Evolutionary conservation across 169 alveolate species (phyloP).

Genomic region (Cryptosporidium bovis): DNA sequence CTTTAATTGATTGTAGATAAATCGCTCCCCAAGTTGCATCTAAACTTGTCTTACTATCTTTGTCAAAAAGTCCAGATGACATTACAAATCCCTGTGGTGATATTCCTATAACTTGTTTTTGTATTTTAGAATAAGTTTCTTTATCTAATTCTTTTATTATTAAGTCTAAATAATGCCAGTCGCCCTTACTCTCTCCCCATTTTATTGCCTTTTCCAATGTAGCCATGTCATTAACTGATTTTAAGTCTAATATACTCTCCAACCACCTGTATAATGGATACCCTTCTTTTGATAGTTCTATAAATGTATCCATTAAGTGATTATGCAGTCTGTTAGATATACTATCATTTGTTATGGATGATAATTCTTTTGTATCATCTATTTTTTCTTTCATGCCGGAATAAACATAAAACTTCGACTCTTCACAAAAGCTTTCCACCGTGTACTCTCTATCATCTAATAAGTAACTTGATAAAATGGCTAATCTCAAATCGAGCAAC

Average conservation of each 20-base stretch:
- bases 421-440: constrained; percentile 54
- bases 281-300: constrained; percentile 51
- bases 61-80: constrained; percentile 61
- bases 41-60: constrained; percentile 35
- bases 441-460: constrained; percentile 49
- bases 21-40: constrained; percentile 75
- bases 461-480: constrained; percentile 22
- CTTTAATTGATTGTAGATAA: constrained; percentile 60
- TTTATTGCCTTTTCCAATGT: constrained; percentile 48
- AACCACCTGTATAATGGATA: constrained; percentile 62
- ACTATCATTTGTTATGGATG: neutral
- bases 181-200: constrained; percentile 58
- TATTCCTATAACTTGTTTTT: constrained; percentile 51
- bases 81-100: constrained; percentile 60
- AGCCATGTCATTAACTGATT: constrained; percentile 6
- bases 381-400: constrained; percentile 15
- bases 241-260: constrained; percentile 14
- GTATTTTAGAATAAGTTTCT: constrained; percentile 39
- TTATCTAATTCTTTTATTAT: constrained; percentile 20
- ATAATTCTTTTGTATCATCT: neutral
- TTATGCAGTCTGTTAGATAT: neutral
- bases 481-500: constrained; percentile 31
- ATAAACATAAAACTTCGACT: constrained; percentile 49
- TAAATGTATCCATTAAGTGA: constrained; percentile 24
- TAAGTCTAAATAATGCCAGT: constrained; percentile 52